Conservation (phyloP, 1,139 yeast genomes). For the Saccharomyces hybrid region DNA sequence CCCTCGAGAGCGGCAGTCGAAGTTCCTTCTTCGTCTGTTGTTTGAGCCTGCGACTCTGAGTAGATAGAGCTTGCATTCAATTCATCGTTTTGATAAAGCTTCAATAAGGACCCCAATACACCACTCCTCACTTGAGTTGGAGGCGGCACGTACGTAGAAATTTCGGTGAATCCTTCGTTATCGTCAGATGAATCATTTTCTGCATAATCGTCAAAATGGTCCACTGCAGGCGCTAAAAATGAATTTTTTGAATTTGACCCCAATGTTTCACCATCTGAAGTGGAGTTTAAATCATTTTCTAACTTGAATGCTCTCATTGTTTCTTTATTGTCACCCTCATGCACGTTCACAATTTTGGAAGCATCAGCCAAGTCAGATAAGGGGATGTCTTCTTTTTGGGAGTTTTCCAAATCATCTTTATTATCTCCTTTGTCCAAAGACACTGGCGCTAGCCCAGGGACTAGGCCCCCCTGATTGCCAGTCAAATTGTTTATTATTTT, state of each 20-base stretch:
- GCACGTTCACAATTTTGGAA: conserved; percentile 27
- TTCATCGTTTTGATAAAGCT: conserved; percentile 44
- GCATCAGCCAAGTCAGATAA: conserved; percentile 25
- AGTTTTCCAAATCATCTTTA: conserved; percentile 9
- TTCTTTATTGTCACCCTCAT: conserved; percentile 13
- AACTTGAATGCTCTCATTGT: conserved; percentile 3
- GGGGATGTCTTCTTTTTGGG: conserved; percentile 15
- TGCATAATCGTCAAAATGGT: conserved; percentile 21
- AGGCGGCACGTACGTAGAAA: conserved; percentile 53
- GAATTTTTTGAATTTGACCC: conserved; percentile 29
- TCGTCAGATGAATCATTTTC: conserved; percentile 12
- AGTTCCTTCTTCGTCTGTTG: background rate
- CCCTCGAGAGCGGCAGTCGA: conserved; percentile 1
- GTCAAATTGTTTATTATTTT: conserved; percentile 23
- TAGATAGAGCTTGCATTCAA: background rate
- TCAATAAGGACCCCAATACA: conserved; percentile 66
- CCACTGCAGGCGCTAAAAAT: conserved; percentile 22
- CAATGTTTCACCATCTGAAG: conserved; percentile 10
- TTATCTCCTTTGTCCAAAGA: conserved; percentile 2
- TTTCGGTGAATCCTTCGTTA: conserved; percentile 26
- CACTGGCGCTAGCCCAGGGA: conserved; percentile 23
- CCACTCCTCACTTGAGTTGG: conserved; percentile 76
- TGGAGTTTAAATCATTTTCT: conserved; percentile 8
- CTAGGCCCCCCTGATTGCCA: conserved; percentile 28
- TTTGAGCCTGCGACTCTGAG: background rate